These are phyloP conservation scores for Fusarium sp. DNA, from an alignment of 2,329 filamentous ascomycete genomes.

Conservation along the genomic window DNA sequence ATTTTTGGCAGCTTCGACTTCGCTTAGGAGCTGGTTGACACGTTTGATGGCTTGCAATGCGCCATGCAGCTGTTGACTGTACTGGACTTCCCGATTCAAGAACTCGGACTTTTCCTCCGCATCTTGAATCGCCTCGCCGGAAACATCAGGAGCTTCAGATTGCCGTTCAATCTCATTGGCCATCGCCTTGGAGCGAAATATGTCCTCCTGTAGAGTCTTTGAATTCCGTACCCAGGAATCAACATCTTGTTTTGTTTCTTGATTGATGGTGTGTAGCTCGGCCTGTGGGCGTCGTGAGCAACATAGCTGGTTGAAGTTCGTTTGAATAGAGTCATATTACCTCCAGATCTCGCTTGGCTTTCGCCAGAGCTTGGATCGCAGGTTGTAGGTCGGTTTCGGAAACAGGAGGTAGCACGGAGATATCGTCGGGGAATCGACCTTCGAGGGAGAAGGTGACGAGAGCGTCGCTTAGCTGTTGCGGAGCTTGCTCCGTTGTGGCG, in stretches of 20 bases:
- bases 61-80: constrained; percentile 64
- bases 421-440: constrained; percentile 53
- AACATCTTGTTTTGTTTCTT: constrained; percentile 80
- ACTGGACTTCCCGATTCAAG: constrained; percentile 65
- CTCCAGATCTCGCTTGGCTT: constrained; percentile 51
- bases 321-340: constrained; percentile 40
- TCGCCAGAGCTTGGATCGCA: constrained; percentile 51
- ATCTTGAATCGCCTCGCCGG: constrained; percentile 62
- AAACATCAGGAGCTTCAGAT: constrained; percentile 70
- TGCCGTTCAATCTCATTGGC: constrained; percentile 84
- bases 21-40: constrained; percentile 68
- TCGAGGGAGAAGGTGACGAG: constrained; percentile 53
- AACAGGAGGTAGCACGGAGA: constrained; percentile 49
- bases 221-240: constrained; percentile 88
- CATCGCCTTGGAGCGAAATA: constrained; percentile 79
- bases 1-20: constrained; percentile 67
- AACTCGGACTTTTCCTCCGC: constrained; percentile 66
- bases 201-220: constrained; percentile 84
- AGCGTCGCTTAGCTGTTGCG: constrained; percentile 51
- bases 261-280: constrained; percentile 80
- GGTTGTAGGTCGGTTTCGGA: constrained; percentile 51
- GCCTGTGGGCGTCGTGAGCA: constrained; percentile 45
- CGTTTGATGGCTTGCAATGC: constrained; percentile 62
- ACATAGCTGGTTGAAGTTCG: constrained; percentile 4
- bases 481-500: constrained; percentile 34